Evolutionary conservation across 768 basidiomycete genomes (phyloP), one percentile per base, ranked within the genome.

Genomic region (Gloeostereum incarnatum): DNA sequence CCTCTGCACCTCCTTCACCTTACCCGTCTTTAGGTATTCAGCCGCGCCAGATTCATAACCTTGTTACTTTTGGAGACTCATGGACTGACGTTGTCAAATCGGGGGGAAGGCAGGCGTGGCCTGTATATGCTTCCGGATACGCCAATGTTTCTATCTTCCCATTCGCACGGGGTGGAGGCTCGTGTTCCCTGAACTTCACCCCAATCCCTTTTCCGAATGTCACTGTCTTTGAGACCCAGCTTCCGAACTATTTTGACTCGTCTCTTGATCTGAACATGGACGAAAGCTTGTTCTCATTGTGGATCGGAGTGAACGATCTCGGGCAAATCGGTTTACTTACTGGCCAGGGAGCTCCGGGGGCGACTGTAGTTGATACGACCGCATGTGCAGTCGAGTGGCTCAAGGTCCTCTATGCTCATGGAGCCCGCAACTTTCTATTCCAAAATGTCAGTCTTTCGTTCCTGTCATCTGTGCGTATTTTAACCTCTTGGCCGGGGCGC

Each of bases 291-390:
- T 81, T 75, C 50, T 73, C 75, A 1, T 59, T 81, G 5, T 83
- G 80, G 79, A 75, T 81, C 42, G 78, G 80, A 9, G 76, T 75
- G 3, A 76, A 75, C 44, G 81, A 82, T 49, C 11, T 44, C 13
- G 43, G 43, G 7, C 33, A 31, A 16, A 44, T 39, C 24, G 37
- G 31, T 4, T 24, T 44, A 2, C 20, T 44, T 19, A 44, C 41
- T 4, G 41, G 41, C 19, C 41, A 39, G n/a, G 43, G 43, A 13
- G 43, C 38, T 5, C 32, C 24, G 9, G 30, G 32, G 8, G 63
- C 62, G 13, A 69, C 64, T 2, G 48, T 73, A 35, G 68, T 71
- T 4, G 53, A 69, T 35, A 63, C 63, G 0, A 52, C 61, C 18
- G 39, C 46, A 19, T 71, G 71, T 38, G 61, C 61, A 11, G 50